Percentiles rank a stretch among this genome's conserved stretches.
Conservation (phyloP, 495 filamentous ascomycete genomes). For the Podospora anserina region DNA sequence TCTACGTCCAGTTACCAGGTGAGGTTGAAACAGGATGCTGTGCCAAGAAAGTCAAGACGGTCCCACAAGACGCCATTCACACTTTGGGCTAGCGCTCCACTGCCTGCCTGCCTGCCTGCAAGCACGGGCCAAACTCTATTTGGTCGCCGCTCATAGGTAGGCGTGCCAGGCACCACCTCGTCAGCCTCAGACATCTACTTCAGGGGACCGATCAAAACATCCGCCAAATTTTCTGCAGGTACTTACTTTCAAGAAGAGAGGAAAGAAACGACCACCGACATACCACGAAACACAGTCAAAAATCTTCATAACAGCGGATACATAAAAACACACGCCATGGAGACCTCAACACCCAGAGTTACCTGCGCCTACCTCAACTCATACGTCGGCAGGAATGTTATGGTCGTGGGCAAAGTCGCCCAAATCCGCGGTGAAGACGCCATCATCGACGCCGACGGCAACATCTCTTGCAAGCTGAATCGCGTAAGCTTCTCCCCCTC, state of each 20-base stretch:
- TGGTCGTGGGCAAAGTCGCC: conserved; percentile 79
- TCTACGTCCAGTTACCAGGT: background rate
- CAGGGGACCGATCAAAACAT: conserved; percentile 1
- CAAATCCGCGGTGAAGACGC: conserved; percentile 79
- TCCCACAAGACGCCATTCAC: background rate
- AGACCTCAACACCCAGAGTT: conserved; percentile 63
- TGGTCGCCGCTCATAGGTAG: background rate
- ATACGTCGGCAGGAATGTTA: conserved; percentile 71
- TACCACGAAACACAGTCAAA: background rate
- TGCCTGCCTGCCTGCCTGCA: background rate
- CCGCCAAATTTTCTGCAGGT: background rate
- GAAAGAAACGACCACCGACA: background rate
- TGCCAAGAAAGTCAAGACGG: background rate
- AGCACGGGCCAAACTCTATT: conserved; percentile 16
- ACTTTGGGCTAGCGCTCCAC: background rate
- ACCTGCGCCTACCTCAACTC: conserved; percentile 63
- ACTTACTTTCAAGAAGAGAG: background rate
- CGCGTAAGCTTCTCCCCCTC: conserved; percentile 47
- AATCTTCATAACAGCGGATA: background rate
- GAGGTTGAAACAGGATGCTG: background rate
- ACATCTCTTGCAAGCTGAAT: conserved; percentile 68
- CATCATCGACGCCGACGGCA: conserved; percentile 70
- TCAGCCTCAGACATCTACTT: background rate
- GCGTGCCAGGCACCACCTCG: background rate
- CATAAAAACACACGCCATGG: conserved; percentile 26